A percentile compares a stretch with the other conserved stretches of the same genome.
These are phyloP conservation scores for Peziza echinospora DNA, from an alignment of 495 filamentous ascomycete species.

Conservation along the genomic window DNA sequence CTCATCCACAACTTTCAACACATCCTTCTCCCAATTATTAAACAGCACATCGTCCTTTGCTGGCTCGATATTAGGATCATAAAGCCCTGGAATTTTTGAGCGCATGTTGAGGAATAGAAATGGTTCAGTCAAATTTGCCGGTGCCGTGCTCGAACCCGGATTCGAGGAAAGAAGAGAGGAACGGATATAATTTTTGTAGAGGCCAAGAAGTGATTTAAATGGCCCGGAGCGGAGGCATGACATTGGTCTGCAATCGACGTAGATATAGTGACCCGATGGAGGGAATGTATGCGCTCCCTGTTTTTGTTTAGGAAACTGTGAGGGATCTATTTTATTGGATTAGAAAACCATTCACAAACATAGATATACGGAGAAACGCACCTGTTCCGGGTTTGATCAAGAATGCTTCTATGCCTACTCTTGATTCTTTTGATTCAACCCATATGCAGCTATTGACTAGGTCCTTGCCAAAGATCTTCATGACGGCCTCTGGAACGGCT, in stretches of 20 bases:
- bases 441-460: slow-evolving; percentile 33
- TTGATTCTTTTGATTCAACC: slow-evolving; percentile 10
- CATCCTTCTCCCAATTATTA: slow-evolving; percentile 27
- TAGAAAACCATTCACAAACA: background rate
- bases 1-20: slow-evolving; percentile 32
- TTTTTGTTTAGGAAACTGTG: background rate
- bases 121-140: slow-evolving; percentile 30
- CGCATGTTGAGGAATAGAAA: slow-evolving; percentile 54
- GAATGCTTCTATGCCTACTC: slow-evolving; percentile 30
- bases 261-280: too few relatives aligned
- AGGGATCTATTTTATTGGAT: background rate
- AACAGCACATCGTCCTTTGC: slow-evolving; percentile 81
- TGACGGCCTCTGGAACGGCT: slow-evolving; percentile 39
- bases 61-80: slow-evolving; percentile 80
- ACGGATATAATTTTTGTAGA: slow-evolving; percentile 38
- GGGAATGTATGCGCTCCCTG: too few relatives aligned
- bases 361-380: background rate
- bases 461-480: slow-evolving; percentile 48
- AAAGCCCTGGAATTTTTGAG: slow-evolving; percentile 41
- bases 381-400: slow-evolving; percentile 30
- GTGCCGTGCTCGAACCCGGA: slow-evolving; percentile 7
- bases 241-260: slow-evolving; percentile 58
- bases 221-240: slow-evolving; percentile 35
- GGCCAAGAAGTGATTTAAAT: slow-evolving; percentile 39
- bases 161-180: slow-evolving; percentile 18